Evolutionary conservation across 192 early-diverging fungal genomes (phyloP), one percentile per base, ranked within the genome.

Genomic region (Radiomyces spectabilis): DNA sequence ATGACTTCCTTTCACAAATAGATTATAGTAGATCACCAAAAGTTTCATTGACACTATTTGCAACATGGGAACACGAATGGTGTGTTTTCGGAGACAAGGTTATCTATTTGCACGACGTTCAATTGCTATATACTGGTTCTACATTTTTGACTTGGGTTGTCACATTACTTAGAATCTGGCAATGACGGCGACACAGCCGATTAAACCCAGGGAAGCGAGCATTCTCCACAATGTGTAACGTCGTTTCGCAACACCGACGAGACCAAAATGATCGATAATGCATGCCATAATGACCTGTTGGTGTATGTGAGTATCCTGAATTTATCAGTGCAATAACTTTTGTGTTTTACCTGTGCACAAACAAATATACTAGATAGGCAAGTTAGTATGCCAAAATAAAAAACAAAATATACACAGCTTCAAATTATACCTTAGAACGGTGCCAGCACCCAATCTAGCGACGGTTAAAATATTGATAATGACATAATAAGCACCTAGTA

Each of bases 201-300:
- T 59, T 19, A 76, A 51, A 34, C 66, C 66, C 24, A 69, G 9
- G n/a, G 74, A 67, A 6, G 69, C 78, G 3, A 76, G 19, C 9
- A 71, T 61, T 22, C 80, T 61, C 61, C 57, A 69, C n/a, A 69
- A 7, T 10, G 71, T 67, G 33, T 69, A 77, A 7, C 61, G 58
- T 12, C 65, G 59, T 40, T 51, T 41, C 15, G 63, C 52, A 21
- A 82, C 57, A 9, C 74, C 78, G 21, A 82, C 64, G 13, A 68
- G 21, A 15, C 39, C 62, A 66, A 78, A 82, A 24, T 82, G 64
- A 40, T 82, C 80, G 19, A 74, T 69, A 9, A 82, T 24, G 48
- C 71, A 69, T 3, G 77, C 73, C 31, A 71, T 63, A 9, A 79
- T 57, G 22, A 65, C 33, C 59, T 61, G 47, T 29, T 22, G 1